Base-by-base conservation (phyloP, 2,329 filamentous ascomycete species). In the Pseudogymnoascus verrucosus region DNA sequence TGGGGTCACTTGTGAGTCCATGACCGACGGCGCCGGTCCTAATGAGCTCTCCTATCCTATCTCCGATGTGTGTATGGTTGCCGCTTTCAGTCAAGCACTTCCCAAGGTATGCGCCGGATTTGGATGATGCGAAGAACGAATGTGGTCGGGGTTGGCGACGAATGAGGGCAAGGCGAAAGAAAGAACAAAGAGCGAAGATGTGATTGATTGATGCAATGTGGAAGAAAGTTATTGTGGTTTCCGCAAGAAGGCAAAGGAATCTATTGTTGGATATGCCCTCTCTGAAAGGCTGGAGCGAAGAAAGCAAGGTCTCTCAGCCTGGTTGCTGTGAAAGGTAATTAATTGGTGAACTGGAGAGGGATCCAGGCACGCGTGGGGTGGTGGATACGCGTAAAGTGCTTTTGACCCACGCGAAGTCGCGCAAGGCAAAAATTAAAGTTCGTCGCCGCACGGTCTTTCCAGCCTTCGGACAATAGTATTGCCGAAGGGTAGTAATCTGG, bases 331-430 rank as follows among this genome's bases (percentile, higher is more conserved):
- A 34, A 57, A 19, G 26, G 51, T 21, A 21, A 57, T 34, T 34
- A 57, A 57, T 57, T 57, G 21, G 47, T 54, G n/a, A 57, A 34
- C 47, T 57, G 47, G 28, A 57, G 47, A 57, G 47, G 47, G 23
- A 57, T 34, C 47, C 7, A n/a, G n/a, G n/a, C 3, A 57, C 47
- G 26, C 47, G 47, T 54, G 23, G 47, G 47, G 47, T 54, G 47
- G 47, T 57, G 51, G 51, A 57, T 57, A 57, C 51, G 51, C 51
- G 51, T 57, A 34, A 11, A 10, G 51, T 34, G 51, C 12, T 12
- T 34, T n/a, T 11, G 26, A 28, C 28, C 51, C n/a, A 34, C 51
- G 51, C n/a, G 26, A 34, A 11, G n/a, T 57, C 51, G 51, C 28
- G 28, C 31, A 57, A 28, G 31, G 51, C 51, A 16, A 57, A 57